Conservation (phyloP, 2,329 filamentous ascomycete genomes). For the Aspergillus sp. region DNA sequence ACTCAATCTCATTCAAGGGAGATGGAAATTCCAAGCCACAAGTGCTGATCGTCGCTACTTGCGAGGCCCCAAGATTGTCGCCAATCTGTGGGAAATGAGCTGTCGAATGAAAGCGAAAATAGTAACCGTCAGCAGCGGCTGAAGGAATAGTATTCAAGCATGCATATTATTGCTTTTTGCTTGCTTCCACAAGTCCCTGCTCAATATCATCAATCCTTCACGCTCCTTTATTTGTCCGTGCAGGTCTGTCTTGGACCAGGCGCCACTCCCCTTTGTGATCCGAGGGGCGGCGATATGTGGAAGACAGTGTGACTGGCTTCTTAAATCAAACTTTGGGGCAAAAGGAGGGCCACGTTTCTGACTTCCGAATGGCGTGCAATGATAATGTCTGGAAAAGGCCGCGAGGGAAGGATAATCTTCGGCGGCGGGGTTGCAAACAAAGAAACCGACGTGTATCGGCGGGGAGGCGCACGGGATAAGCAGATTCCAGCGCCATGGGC, state of each 20-base stretch:
- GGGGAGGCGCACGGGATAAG: neutral
- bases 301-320: neutral
- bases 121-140: neutral
- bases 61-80: neutral
- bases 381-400: neutral
- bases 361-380: neutral
- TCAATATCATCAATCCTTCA: neutral
- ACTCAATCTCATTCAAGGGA: neutral
- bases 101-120: neutral
- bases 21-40: neutral
- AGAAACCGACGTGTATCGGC: neutral
- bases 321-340: neutral
- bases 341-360: neutral
- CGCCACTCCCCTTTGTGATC: neutral
- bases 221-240: neutral
- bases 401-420: neutral
- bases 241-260: neutral
- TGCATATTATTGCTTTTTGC: constrained; percentile 2
- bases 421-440: neutral
- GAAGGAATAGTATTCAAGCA: neutral
- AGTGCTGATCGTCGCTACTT: neutral
- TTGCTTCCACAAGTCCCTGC: neutral
- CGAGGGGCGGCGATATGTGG: neutral
- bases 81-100: constrained; percentile 1
- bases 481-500: neutral